Evolutionary conservation across 169 alveolate genomes (phyloP).

Genomic region (Plasmodium vinckei): DNA sequence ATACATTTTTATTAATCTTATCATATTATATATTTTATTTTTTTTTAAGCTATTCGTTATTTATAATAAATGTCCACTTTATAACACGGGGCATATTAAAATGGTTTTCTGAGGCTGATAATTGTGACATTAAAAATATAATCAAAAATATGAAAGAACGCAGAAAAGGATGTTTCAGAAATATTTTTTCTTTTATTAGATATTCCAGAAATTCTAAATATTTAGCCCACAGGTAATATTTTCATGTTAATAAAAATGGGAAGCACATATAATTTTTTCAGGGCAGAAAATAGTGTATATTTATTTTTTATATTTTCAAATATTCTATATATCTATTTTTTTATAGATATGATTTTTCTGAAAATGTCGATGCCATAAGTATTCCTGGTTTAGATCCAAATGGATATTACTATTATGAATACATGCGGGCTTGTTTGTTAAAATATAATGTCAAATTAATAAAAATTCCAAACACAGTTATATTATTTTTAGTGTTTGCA

Average conservation of each 20-base stretch:
- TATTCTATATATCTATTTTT: background rate
- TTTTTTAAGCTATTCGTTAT: constrained; percentile 75
- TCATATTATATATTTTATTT: background rate
- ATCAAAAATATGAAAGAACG: constrained; percentile 36
- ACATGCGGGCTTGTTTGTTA: constrained; percentile 86
- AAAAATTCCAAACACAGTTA: constrained; percentile 82
- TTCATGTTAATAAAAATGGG: constrained; percentile 78
- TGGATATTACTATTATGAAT: constrained; percentile 87
- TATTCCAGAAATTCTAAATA: constrained; percentile 65
- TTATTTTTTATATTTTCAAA: background rate
- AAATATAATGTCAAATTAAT: constrained; percentile 82
- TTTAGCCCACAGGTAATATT: constrained; percentile 79
- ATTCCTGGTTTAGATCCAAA: constrained; percentile 85
- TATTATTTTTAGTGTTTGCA: constrained; percentile 79
- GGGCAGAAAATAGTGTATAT: background rate
- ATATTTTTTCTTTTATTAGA: constrained; percentile 27
- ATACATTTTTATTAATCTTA: background rate
- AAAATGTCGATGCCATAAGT: constrained; percentile 82
- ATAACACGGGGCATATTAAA: constrained; percentile 69
- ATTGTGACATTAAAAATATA: constrained; percentile 47
- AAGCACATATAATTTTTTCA: constrained; percentile 62
- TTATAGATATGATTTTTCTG: constrained; percentile 86
- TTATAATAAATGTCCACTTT: constrained; percentile 66
- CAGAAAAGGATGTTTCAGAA: constrained; percentile 33
- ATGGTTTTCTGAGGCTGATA: constrained; percentile 75